Percentiles rank a stretch among this genome's conserved stretches.
Evolutionary conservation across 1,284 basidiomycete genomes (phyloP).

Genomic region (Stereum hirsutum): DNA sequence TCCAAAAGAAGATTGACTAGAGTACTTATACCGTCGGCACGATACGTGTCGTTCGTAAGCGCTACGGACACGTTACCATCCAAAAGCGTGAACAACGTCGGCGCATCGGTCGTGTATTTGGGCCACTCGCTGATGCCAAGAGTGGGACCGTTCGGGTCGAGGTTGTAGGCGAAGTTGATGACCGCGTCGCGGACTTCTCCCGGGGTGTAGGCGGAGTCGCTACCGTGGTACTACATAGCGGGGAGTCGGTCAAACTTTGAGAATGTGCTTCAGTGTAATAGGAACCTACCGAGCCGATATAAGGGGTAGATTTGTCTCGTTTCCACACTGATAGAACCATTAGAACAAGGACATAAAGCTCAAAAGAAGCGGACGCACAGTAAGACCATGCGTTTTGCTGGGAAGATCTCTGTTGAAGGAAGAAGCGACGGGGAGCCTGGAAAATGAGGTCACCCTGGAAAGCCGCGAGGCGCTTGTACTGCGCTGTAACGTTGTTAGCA

Average conservation of each 20-base stretch:
- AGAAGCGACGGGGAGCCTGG: slow-evolving; percentile 45
- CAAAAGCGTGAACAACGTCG: slow-evolving; percentile 26
- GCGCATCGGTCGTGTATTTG: slow-evolving; percentile 23
- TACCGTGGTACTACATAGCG: slow-evolving; percentile 22
- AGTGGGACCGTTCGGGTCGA: slow-evolving; percentile 35
- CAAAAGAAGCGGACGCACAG: slow-evolving; percentile 19
- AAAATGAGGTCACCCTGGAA: slow-evolving; percentile 44
- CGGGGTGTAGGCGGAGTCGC: slow-evolving; percentile 15
- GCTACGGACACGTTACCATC: slow-evolving; percentile 26
- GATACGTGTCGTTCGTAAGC: slow-evolving; percentile 28
- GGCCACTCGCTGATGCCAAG: slow-evolving; percentile 35
- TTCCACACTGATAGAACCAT: slow-evolving; percentile 28
- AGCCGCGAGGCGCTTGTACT: slow-evolving; percentile 45
- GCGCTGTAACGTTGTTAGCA: slow-evolving; percentile 32
- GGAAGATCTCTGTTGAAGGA: slow-evolving; percentile 30
- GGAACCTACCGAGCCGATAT: slow-evolving; percentile 32
- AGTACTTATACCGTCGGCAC: slow-evolving; percentile 25
- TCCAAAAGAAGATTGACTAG: slow-evolving; percentile 27
- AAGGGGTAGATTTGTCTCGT: slow-evolving; percentile 30
- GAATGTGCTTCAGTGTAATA: not conserved
- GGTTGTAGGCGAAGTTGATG: slow-evolving; percentile 24
- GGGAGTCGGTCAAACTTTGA: not conserved
- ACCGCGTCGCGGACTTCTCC: slow-evolving; percentile 27
- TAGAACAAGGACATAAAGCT: not conserved
- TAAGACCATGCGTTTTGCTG: slow-evolving; percentile 41